Evolutionary conservation across 2,329 filamentous ascomycete genomes (phyloP).

Genomic region (Cucurbitaria berberidis): DNA sequence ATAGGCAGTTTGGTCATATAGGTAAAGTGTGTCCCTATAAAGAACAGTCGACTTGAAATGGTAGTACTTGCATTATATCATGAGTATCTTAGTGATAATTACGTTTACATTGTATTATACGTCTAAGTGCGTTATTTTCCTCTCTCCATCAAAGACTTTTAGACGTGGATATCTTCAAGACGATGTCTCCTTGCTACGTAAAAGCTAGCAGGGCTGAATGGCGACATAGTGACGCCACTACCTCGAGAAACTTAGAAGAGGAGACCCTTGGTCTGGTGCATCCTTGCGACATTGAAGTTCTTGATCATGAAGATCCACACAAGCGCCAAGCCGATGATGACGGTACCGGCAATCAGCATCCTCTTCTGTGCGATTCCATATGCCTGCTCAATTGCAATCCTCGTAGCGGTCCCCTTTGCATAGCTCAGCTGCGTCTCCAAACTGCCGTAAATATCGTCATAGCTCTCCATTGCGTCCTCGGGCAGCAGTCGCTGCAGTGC

Average conservation of each 20-base stretch:
- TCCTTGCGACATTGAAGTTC: conserved; percentile 24
- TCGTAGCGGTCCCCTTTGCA: conserved; percentile 52
- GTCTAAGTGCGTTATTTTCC: too few relatives aligned
- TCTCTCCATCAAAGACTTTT: too few relatives aligned
- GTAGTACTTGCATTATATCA: too few relatives aligned
- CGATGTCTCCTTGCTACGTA: too few relatives aligned
- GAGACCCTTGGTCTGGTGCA: conserved; percentile 24
- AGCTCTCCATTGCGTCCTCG: conserved; percentile 47
- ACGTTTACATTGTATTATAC: too few relatives aligned
- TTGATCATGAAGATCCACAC: conserved; percentile 24
- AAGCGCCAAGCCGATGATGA: conserved; percentile 20
- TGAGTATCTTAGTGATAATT: too few relatives aligned
- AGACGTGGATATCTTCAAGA: too few relatives aligned
- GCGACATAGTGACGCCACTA: too few relatives aligned
- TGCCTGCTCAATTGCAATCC: conserved; percentile 51
- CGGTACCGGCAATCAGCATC: conserved; percentile 54
- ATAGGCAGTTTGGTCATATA: too few relatives aligned
- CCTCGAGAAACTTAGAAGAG: conserved; percentile 10
- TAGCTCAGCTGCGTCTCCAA: conserved; percentile 46
- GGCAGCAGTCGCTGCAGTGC: conserved; percentile 49
- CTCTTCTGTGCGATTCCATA: conserved; percentile 55
- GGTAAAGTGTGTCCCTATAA: too few relatives aligned
- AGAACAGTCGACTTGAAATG: too few relatives aligned
- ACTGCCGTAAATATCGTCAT: conserved; percentile 49
- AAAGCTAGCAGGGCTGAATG: too few relatives aligned